Percentiles rank a stretch among this genome's conserved stretches.
phyloP scores from a whole-genome alignment of 1,284 basidiomycete genomes.

The Sphaerobolus stellatus region DNA sequence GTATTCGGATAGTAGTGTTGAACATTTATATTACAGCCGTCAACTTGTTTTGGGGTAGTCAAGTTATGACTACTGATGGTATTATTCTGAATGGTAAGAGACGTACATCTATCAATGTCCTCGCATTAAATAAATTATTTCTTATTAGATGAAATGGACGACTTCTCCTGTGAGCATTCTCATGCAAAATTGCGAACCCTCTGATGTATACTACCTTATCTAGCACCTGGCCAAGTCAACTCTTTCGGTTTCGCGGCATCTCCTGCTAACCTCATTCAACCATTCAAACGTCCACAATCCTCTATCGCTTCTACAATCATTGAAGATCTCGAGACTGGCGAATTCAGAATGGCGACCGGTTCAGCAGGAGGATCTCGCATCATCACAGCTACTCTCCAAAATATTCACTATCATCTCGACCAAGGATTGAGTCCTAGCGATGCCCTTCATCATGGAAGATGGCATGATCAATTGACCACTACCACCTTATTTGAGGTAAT shows the following conservation, averaged over 20 bases:
- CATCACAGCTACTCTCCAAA: slow-evolving; percentile 32
- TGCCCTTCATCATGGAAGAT: slow-evolving; percentile 20
- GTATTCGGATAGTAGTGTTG: not conserved
- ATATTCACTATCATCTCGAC: slow-evolving; percentile 28
- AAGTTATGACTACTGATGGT: slow-evolving; percentile 26
- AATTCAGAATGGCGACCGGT: slow-evolving; percentile 28
- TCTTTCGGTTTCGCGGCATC: slow-evolving; percentile 28
- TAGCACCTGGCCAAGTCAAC: slow-evolving; percentile 23
- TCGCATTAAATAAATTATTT: slow-evolving; percentile 5
- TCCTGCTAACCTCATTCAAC: slow-evolving; percentile 14
- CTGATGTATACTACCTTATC: not conserved
- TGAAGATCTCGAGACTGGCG: slow-evolving; percentile 27
- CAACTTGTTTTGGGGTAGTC: slow-evolving; percentile 29
- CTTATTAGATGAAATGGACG: slow-evolving; percentile 29
- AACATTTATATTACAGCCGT: slow-evolving; percentile 16
- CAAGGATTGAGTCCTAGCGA: slow-evolving; percentile 20
- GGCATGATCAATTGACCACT: slow-evolving; percentile 29
- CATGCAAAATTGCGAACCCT: not conserved
- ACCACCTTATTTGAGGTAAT: slow-evolving; percentile 23
- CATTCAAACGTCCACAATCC: slow-evolving; percentile 29
- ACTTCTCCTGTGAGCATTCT: slow-evolving; percentile 20
- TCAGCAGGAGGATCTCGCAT: slow-evolving; percentile 31
- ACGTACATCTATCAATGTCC: not conserved
- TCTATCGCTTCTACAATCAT: slow-evolving; percentile 28
- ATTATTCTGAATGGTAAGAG: slow-evolving; percentile 13